These are phyloP conservation scores for Leccinum rimulosum DNA, from an alignment of 768 basidiomycete species.

Conservation along the genomic window DNA sequence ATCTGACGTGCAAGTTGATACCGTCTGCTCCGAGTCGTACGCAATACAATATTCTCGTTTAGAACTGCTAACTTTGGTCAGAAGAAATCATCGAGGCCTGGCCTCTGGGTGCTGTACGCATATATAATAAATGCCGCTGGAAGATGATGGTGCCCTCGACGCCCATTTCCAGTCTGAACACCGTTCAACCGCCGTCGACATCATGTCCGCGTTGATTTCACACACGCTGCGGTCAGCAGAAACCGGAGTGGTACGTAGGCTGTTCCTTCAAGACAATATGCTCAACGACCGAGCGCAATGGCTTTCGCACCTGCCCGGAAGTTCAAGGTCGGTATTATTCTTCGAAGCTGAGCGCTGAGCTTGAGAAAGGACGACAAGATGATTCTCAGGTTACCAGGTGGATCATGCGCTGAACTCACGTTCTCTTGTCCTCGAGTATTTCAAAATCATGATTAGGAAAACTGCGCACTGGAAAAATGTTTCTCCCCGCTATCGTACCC, in stretches of 20 bases:
- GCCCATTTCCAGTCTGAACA: neutral
- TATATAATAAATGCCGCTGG: neutral
- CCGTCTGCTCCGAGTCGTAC: neutral
- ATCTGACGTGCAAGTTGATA: neutral
- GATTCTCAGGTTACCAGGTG: constrained; percentile 10
- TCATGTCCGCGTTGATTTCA: neutral
- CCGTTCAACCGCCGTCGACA: neutral
- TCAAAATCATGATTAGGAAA: constrained; percentile 10
- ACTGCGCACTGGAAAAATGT: neutral
- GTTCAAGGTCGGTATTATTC: constrained; percentile 8
- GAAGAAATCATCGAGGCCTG: neutral
- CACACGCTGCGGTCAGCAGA: neutral
- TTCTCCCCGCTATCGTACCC: neutral
- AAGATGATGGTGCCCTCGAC: neutral
- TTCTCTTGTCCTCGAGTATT: neutral
- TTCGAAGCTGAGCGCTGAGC: constrained; percentile 14
- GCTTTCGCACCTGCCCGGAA: constrained; percentile 5
- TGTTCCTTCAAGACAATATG: neutral
- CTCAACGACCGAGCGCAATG: neutral
- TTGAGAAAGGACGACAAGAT: constrained; percentile 14
- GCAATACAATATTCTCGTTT: neutral
- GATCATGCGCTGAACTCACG: neutral
- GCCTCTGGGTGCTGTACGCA: no score
- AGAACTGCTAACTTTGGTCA: neutral
- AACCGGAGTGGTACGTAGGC: no score